phyloP scores from a whole-genome alignment of 805 yeast species.

The Candida schatavii region DNA sequence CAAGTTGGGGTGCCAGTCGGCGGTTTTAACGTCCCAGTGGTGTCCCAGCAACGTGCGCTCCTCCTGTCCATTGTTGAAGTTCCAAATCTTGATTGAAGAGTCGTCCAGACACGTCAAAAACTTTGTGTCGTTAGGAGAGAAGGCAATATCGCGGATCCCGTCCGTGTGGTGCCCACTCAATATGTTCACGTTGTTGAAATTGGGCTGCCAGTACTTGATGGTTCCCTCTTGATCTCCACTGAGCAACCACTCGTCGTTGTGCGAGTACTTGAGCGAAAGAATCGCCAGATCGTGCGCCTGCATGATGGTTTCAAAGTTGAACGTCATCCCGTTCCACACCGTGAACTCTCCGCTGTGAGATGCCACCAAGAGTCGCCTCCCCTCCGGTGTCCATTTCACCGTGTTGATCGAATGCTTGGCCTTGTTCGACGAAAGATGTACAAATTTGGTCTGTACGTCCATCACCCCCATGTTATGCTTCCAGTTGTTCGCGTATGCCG shows the following conservation, averaged over 20 bases:
- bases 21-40: constrained; percentile 97
- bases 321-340: constrained; percentile 93
- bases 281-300: constrained; percentile 97
- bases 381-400: constrained; percentile 96
- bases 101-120: constrained; percentile 96
- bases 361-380: constrained; percentile 84
- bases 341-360: constrained; percentile 95
- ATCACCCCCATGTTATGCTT: constrained; percentile 44
- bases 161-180: constrained; percentile 75
- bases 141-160: constrained; percentile 81
- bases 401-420: constrained; percentile 87
- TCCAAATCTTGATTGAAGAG: constrained; percentile 87
- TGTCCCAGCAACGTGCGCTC: constrained; percentile 84
- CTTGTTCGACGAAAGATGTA: constrained; percentile 87
- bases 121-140: constrained; percentile 86
- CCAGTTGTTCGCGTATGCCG: constrained; percentile 44
- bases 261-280: constrained; percentile 74
- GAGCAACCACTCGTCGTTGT: constrained; percentile 90
- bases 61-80: constrained; percentile 82
- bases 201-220: constrained; percentile 96
- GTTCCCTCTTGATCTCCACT: constrained; percentile 92
- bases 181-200: constrained; percentile 91
- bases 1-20: constrained; percentile 93
- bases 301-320: constrained; percentile 95
- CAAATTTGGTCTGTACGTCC: constrained; percentile 76